Percentiles rank a stretch among this genome's conserved stretches.
Evolutionary conservation across 2,329 filamentous ascomycete species (phyloP).

Genomic region (Sclerotinia borealis): DNA sequence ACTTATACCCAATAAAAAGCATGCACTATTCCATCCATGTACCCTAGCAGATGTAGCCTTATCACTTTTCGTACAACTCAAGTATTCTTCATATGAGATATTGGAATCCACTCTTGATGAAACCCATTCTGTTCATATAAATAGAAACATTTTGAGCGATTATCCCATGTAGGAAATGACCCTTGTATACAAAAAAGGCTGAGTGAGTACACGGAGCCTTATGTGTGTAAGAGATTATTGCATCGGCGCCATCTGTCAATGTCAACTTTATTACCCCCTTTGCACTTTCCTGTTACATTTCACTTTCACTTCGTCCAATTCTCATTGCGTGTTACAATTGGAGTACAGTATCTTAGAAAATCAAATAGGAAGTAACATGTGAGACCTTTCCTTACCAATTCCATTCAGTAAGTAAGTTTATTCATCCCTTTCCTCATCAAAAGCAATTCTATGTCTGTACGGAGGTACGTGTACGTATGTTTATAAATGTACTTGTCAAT

Average conservation of each 20-base stretch:
- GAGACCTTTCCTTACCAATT: background rate
- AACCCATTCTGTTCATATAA: background rate
- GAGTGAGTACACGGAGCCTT: background rate
- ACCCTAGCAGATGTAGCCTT: constrained; percentile 4
- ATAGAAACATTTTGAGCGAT: background rate
- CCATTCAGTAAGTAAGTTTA: constrained; percentile 4
- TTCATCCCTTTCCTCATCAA: constrained; percentile 9
- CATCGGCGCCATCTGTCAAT: constrained; percentile 2
- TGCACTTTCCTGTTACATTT: background rate
- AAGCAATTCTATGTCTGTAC: background rate
- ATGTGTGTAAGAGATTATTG: constrained; percentile 2
- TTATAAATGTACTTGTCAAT: background rate
- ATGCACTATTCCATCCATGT: background rate
- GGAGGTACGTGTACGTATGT: background rate
- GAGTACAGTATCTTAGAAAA: background rate
- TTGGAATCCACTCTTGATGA: background rate
- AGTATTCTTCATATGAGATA: background rate
- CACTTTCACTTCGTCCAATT: background rate
- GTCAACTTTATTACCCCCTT: constrained; percentile 1
- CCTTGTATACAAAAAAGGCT: background rate
- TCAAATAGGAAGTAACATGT: constrained; percentile 4
- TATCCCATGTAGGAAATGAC: background rate
- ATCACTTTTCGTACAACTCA: background rate
- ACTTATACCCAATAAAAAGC: constrained; percentile 14
- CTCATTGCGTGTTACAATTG: background rate